These are phyloP conservation scores for Coemansia sp. DNA, from an alignment of 371 early-diverging fungal genomes.

Conservation along the genomic window DNA sequence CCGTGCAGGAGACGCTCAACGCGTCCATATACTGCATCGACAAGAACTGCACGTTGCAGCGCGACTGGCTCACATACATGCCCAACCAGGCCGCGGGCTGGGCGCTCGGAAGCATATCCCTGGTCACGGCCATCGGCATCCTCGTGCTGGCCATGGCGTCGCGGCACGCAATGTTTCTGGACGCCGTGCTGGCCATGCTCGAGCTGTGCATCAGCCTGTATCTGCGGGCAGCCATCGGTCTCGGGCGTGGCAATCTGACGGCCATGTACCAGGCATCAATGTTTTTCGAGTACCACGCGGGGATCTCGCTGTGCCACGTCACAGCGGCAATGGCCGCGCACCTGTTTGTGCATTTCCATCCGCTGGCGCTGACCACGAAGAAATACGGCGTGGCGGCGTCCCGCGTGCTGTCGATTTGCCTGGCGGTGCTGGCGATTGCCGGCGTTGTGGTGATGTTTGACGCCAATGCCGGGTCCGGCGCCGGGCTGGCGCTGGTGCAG, in stretches of 20 bases:
- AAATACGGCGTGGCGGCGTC: background rate
- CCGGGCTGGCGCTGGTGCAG: constrained; percentile 19
- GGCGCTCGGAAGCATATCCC: constrained; percentile 12
- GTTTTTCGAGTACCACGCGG: constrained; percentile 31
- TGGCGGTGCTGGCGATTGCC: constrained; percentile 6
- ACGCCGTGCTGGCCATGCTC: constrained; percentile 24
- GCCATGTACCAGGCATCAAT: constrained; percentile 25
- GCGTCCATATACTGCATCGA: constrained; percentile 5
- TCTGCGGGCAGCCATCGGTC: constrained; percentile 16
- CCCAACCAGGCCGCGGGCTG: constrained; percentile 27
- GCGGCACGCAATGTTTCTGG: constrained; percentile 15
- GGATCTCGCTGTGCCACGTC: constrained; percentile 12
- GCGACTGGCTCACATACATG: constrained; percentile 23
- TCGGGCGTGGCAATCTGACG: background rate
- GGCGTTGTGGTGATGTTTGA: constrained; percentile 25
- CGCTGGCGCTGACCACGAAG: background rate
- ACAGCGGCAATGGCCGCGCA: constrained; percentile 1
- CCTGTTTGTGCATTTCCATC: constrained; percentile 21
- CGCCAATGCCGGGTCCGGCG: background rate
- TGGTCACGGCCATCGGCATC: background rate
- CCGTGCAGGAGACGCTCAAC: background rate
- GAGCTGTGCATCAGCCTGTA: constrained; percentile 26
- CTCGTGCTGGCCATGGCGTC: constrained; percentile 3
- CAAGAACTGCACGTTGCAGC: background rate
- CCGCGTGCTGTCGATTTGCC: constrained; percentile 17